Conservation (phyloP, 208 protist genomes). For the Histomonas meleagridis region DNA sequence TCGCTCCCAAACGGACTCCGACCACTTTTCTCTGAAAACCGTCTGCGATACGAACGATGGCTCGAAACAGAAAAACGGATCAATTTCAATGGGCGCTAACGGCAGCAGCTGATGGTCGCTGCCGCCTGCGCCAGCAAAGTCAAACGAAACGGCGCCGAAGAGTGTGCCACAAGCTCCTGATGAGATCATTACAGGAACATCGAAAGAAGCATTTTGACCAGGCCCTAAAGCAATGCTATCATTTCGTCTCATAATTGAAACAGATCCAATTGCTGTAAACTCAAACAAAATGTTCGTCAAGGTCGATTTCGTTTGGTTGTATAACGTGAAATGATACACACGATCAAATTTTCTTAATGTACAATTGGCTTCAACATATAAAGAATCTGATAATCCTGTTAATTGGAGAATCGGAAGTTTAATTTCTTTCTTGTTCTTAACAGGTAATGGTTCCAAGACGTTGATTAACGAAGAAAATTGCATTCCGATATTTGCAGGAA, state of each 20-base stretch:
- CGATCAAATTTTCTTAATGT: neutral
- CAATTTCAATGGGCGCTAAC: neutral
- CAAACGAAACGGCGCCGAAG: neutral
- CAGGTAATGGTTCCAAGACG: neutral
- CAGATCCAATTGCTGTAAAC: neutral
- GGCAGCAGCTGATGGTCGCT: slow-evolving; percentile 10
- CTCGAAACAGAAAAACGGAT: slow-evolving; percentile 29
- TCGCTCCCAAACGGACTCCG: neutral
- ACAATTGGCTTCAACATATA: slow-evolving; percentile 1
- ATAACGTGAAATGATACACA: neutral
- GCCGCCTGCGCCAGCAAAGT: neutral
- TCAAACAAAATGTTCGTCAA: neutral
- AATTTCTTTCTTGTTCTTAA: neutral
- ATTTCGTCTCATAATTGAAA: neutral
- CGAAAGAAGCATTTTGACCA: neutral
- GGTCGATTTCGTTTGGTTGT: neutral
- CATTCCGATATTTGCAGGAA: neutral
- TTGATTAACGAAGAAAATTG: neutral
- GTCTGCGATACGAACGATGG: neutral
- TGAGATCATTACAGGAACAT: slow-evolving; percentile 1
- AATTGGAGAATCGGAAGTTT: neutral
- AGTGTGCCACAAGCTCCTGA: neutral
- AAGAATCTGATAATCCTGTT: neutral
- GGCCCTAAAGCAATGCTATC: neutral
- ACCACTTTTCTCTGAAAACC: neutral